Evolutionary conservation across 768 basidiomycete genomes (phyloP), one percentile per base, ranked within the genome.

Genomic region (Phylloporus sp.): DNA sequence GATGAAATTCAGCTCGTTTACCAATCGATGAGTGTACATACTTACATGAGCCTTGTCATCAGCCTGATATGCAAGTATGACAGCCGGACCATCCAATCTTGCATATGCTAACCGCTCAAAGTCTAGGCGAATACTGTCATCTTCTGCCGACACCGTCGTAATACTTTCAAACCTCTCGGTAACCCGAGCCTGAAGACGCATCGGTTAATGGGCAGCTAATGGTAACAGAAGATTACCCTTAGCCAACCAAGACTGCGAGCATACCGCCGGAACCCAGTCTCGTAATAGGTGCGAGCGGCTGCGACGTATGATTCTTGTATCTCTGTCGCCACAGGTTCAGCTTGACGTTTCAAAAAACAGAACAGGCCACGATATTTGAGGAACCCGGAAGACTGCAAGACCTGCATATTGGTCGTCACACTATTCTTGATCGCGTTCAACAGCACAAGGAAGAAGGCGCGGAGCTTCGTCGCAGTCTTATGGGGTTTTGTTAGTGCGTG

Each of bases 191-290:
- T 93, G 48, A 21, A 40, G 40, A 37, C 38, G n/a, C 18, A 29
- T 44, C 22, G 38, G 41, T 50, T 18, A 37, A 32, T 32, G 38
- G 20, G 24, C 24, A 5, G 5, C 18, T 6, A 18, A 34, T 3
- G 23, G 42, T 41, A 37, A 42, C 11, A 17, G 27, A 41, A 52
- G 20, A 69, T 39, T 35, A 87, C 87, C 75, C 86, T 89, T 42
- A 98, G 76, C 67, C 75, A 81, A 28, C 82, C 79, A 38, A 99
- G 71, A 60, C 84, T 86, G 36, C 96, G 75, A 20, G 83, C 77
- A 63, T 98, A 99, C 34, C 96, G 72, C 51, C 96, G 73, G 63
- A 97, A 94, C 1, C 86, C 90, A 18, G 96, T 98, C 69, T 99
- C 96, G 49, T 92, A 97, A 64, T 96, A 99, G 18, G 89, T 78